A percentile compares a stretch with the other conserved stretches of the same genome.
Conservation (phyloP, 2,329 filamentous ascomycete species). For the Coniochaeta ligniaria region DNA sequence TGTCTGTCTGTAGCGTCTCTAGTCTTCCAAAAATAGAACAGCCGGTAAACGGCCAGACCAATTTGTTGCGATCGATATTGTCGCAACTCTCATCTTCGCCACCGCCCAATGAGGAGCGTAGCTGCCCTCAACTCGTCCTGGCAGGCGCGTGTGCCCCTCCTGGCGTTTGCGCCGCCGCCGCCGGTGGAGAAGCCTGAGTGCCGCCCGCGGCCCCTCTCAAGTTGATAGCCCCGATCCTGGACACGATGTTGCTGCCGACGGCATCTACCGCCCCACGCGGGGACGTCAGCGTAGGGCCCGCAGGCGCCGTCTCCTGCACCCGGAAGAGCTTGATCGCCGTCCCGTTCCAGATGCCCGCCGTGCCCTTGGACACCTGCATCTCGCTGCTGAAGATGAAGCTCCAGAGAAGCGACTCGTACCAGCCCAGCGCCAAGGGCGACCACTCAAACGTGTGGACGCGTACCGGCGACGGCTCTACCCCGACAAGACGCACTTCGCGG, state of each 20-base stretch:
- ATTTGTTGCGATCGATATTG: not conserved
- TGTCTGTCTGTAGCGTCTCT: not conserved
- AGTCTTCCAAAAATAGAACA: not conserved
- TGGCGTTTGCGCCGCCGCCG: not conserved
- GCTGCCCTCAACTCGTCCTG: not conserved
- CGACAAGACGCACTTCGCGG: constrained; percentile 54
- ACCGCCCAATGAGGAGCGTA: not conserved
- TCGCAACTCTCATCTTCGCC: not conserved
- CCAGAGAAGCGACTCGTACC: constrained; percentile 95
- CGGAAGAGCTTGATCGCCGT: constrained; percentile 83
- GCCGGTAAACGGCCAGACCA: not conserved
- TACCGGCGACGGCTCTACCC: constrained; percentile 67
- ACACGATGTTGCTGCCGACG: constrained; percentile 83
- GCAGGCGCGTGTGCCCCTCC: not conserved
- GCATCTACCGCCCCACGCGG: constrained; percentile 89
- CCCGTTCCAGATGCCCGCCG: constrained; percentile 89
- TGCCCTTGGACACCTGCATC: constrained; percentile 79
- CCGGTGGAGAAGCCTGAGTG: not conserved
- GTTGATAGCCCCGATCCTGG: constrained; percentile 76
- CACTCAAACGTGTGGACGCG: constrained; percentile 89
- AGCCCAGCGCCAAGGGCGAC: constrained; percentile 82
- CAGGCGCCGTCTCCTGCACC: constrained; percentile 75
- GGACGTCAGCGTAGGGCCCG: constrained; percentile 73
- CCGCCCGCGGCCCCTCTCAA: constrained; percentile 48
- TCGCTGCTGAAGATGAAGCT: constrained; percentile 86